Percentiles rank a stretch among this genome's conserved stretches.
phyloP scores from a whole-genome alignment of 1,284 basidiomycete species.

The Tylopilus sp. region DNA sequence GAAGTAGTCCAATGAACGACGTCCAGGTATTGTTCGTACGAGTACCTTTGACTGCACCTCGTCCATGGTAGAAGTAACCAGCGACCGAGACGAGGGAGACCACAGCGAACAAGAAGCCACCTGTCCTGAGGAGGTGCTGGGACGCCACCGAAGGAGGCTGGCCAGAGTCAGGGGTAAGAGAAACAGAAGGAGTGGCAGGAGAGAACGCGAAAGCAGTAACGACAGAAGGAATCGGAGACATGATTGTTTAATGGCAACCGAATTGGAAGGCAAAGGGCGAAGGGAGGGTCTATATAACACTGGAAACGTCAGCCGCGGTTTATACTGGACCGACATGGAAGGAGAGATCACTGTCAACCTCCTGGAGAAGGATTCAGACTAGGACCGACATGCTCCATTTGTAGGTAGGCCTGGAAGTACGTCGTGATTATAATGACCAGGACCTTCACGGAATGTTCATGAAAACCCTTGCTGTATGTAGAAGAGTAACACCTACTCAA shows the following conservation, averaged over 20 bases:
- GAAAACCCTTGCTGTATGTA: too few species aligned
- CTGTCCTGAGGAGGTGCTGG: constrained; percentile 10
- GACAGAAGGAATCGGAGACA: constrained; percentile 24
- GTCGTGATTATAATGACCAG: background rate
- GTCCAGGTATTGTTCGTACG: constrained; percentile 7
- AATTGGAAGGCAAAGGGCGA: constrained; percentile 1
- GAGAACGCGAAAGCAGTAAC: constrained; percentile 7
- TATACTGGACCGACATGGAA: constrained; percentile 7
- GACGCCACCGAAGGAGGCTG: constrained; percentile 7
- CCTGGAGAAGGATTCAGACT: background rate
- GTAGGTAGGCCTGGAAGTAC: background rate
- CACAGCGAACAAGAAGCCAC: constrained; percentile 20
- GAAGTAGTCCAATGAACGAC: constrained; percentile 12
- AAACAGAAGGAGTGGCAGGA: constrained; percentile 1
- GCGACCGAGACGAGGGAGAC: constrained; percentile 18
- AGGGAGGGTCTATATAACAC: constrained; percentile 10
- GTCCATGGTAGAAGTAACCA: constrained; percentile 16
- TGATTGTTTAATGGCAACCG: constrained; percentile 12
- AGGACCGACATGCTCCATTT: background rate
- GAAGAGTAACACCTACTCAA: too few species aligned
- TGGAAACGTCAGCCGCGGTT: constrained; percentile 4
- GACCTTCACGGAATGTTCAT: background rate
- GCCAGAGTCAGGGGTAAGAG: background rate
- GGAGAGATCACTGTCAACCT: constrained; percentile 11
- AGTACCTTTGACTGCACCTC: background rate